Conservation (phyloP, 345 rosid genomes). For the Fremontodendron californicum region DNA sequence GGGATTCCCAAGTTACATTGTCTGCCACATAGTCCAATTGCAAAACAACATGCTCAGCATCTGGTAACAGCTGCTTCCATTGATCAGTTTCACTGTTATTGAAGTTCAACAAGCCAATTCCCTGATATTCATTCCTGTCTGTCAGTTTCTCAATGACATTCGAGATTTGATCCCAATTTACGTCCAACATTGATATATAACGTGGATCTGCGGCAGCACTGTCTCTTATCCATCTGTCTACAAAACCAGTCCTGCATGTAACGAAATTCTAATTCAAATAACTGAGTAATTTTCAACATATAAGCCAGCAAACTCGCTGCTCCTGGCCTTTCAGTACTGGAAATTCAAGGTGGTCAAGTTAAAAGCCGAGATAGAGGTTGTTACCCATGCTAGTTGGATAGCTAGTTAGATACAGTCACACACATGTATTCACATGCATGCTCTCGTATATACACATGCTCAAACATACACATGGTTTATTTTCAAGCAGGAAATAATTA, state of each 20-base stretch:
- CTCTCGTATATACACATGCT: background rate
- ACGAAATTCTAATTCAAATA: background rate
- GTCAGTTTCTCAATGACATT: conserved; percentile 45
- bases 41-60: conserved; percentile 57
- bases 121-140: conserved; percentile 49
- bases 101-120: conserved; percentile 72
- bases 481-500: background rate
- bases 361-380: background rate
- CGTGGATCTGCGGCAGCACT: conserved; percentile 43
- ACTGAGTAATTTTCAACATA: background rate
- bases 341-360: background rate
- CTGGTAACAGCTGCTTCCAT: conserved; percentile 54
- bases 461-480: background rate
- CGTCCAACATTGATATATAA: conserved; percentile 47
- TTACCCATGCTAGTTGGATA: background rate
- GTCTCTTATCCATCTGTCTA: conserved; percentile 47
- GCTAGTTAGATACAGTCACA: background rate
- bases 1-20: conserved; percentile 69
- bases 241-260: conserved; percentile 7
- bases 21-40: conserved; percentile 38
- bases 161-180: conserved; percentile 66
- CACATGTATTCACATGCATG: background rate
- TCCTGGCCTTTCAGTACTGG: background rate
- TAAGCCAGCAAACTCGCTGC: background rate
- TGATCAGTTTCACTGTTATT: conserved; percentile 50